Percentiles rank a stretch among this genome's conserved stretches.
Evolutionary conservation across 106 monocot genomes (phyloP).

Genomic region (Ottelia alismoides): DNA sequence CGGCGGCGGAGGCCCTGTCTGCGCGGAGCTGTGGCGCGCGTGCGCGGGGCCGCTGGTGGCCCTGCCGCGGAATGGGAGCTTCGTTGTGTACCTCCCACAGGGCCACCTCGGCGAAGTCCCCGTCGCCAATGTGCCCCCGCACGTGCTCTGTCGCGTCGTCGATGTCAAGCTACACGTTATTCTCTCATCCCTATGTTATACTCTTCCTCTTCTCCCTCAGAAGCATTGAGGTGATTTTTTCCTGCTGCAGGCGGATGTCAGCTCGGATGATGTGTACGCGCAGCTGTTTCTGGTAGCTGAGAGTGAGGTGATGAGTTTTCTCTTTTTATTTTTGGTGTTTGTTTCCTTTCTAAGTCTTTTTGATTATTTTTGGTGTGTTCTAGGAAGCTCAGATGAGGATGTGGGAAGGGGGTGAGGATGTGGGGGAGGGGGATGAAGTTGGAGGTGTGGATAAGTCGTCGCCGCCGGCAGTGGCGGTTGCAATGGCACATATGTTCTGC

Average conservation of each 20-base stretch:
- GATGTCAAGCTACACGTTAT: conserved; percentile 13
- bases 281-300: conserved; percentile 15
- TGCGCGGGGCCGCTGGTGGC: conserved; percentile 17
- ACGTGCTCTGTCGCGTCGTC: conserved; percentile 18
- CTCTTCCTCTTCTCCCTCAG: background rate
- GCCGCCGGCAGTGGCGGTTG: background rate
- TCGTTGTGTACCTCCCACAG: conserved; percentile 25
- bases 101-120: conserved; percentile 2
- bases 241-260: conserved; percentile 13
- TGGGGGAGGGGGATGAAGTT: conserved; percentile 5
- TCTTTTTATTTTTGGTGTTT: no score
- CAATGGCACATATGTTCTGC: conserved; percentile 21
- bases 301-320: conserved; percentile 4
- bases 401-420: conserved; percentile 1
- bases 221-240: background rate
- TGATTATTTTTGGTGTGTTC: no score
- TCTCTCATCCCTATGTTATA: background rate
- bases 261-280: conserved; percentile 22
- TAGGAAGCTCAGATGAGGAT: conserved; percentile 8
- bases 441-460: background rate
- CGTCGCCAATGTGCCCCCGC: conserved; percentile 3
- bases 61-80: conserved; percentile 16
- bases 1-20: background rate
- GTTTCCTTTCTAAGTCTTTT: no score
- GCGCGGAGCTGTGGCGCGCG: conserved; percentile 23